A percentile compares a stretch with the other conserved stretches of the same genome.
Evolutionary conservation across 2,329 filamentous ascomycete species (phyloP).

Genomic region (Fusarium oligoseptatum): DNA sequence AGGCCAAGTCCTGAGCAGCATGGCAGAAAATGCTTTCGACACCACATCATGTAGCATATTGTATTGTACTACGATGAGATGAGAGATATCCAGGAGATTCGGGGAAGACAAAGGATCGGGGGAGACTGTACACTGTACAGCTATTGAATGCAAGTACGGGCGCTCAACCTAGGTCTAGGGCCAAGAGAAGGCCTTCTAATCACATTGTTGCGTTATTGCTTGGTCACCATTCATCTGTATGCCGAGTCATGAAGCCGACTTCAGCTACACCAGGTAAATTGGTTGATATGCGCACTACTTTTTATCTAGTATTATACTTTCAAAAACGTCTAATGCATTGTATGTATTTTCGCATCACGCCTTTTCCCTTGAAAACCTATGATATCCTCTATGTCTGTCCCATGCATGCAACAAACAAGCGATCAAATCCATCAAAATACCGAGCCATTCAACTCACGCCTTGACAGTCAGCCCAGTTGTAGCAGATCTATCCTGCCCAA

Average conservation of each 20-base stretch:
- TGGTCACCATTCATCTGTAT: not conserved
- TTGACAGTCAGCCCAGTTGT: slow-evolving; percentile 46
- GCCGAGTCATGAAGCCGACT: not conserved
- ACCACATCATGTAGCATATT: slow-evolving; percentile 32
- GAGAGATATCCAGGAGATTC: slow-evolving; percentile 34
- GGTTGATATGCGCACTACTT: not conserved
- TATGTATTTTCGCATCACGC: not conserved
- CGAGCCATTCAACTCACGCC: slow-evolving; percentile 38
- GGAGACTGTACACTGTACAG: slow-evolving; percentile 13
- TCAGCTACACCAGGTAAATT: not conserved
- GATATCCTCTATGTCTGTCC: not conserved
- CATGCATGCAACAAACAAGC: not conserved
- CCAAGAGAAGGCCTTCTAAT: not conserved
- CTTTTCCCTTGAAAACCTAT: not conserved
- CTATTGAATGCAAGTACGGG: slow-evolving; percentile 5
- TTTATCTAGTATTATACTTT: slow-evolving; percentile 5
- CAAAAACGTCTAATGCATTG: not conserved
- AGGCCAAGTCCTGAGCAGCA: slow-evolving; percentile 16
- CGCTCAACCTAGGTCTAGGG: not conserved
- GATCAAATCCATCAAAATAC: not conserved
- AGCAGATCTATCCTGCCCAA: slow-evolving; percentile 50
- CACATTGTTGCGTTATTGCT: not conserved
- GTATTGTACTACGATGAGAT: slow-evolving; percentile 35
- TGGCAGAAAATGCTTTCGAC: slow-evolving; percentile 15
- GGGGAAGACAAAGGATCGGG: not conserved